Percentiles rank a stretch among this genome's conserved stretches.
Conservation (phyloP, 768 basidiomycete genomes). For the Tulasnella sp. region DNA sequence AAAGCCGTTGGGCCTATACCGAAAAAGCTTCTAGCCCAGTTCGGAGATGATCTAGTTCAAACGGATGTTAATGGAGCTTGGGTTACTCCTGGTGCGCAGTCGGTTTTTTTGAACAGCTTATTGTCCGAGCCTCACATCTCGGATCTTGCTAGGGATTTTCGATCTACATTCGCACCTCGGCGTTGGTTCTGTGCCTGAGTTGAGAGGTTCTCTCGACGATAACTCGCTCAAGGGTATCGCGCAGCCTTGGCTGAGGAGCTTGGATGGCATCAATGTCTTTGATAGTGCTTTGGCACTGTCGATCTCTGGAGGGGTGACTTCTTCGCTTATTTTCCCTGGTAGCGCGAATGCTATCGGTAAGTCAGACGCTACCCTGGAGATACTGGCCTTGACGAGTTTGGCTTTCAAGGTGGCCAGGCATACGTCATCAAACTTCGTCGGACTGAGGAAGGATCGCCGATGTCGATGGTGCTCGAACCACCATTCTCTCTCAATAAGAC, state of each 20-base stretch:
- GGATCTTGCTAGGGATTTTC: conserved; percentile 45
- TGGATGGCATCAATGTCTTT: conserved; percentile 87
- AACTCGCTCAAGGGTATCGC: conserved; percentile 71
- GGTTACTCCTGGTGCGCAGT: conserved; percentile 57
- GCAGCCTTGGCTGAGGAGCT: conserved; percentile 72
- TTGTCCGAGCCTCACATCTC: conserved; percentile 53
- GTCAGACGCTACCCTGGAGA: not conserved
- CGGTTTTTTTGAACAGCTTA: not conserved
- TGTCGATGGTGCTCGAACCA: conserved; percentile 72
- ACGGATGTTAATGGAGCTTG: conserved; percentile 67
- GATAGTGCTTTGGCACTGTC: conserved; percentile 73
- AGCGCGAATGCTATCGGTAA: conserved; percentile 69
- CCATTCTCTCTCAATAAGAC: conserved; percentile 58
- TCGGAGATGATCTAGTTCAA: conserved; percentile 56
- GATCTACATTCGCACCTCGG: conserved; percentile 82
- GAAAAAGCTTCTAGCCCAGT: conserved; percentile 52
- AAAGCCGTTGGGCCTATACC: conserved; percentile 53
- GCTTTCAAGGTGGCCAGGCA: conserved; percentile 70
- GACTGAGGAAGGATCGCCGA: conserved; percentile 69
- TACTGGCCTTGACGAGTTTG: no score
- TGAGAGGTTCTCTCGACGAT: conserved; percentile 55
- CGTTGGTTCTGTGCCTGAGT: conserved; percentile 51
- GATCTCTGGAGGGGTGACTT: conserved; percentile 87
- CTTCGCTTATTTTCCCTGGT: conserved; percentile 76
- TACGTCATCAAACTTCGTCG: conserved; percentile 75